Evolutionary conservation across 768 basidiomycete genomes (phyloP), one percentile per base, ranked within the genome.

Genomic region (Kockovaella imperatae): DNA sequence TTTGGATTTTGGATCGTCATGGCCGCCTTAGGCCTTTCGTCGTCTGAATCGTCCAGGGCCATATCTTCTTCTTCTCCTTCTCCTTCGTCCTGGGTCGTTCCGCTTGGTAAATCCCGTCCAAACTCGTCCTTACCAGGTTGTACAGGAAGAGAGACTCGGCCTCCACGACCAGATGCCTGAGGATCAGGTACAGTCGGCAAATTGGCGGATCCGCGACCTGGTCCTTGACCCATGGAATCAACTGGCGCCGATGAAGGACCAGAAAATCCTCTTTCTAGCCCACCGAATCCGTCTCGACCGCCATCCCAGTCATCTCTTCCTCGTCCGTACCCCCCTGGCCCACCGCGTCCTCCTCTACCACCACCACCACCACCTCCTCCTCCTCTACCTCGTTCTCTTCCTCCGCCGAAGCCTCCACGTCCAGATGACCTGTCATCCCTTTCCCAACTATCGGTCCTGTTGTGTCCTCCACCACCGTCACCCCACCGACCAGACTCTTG

Each of bases 31-130:
- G 41, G 25, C 5, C 2, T n/a, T 18, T 62, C 49, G 25, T 59
- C 57, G 10, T 58, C 57, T 4, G 35, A 46, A 23, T 57, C 48
- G 25, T 56, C 57, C 15, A 62, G 29, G 11, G 50, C 50, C 56
- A 58, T 62, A 47, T 59, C 60, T 31, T 55, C 60, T 30, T 62
- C 60, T 7, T 48, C 56, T 26, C 34, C 57, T 29, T 52, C 56
- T 30, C 49, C 38, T 26, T 35, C 18, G 24, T 38, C n/a, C 17
- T 40, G 20, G 1, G 18, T 17, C 44, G 24, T 30, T 5, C 20
- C 14, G 20, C 20, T 21, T 14, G 54, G 54, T n/a, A 56, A 34
- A 44, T 56, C 54, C 6, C 54, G 23, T 1, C 54, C 54, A 18
- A 56, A 56, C 38, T 56, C 54, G 28, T 56, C 54, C 48, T 56